phyloP scores from a whole-genome alignment of 805 yeast species.

The Grigorovia transvaalensis region DNA sequence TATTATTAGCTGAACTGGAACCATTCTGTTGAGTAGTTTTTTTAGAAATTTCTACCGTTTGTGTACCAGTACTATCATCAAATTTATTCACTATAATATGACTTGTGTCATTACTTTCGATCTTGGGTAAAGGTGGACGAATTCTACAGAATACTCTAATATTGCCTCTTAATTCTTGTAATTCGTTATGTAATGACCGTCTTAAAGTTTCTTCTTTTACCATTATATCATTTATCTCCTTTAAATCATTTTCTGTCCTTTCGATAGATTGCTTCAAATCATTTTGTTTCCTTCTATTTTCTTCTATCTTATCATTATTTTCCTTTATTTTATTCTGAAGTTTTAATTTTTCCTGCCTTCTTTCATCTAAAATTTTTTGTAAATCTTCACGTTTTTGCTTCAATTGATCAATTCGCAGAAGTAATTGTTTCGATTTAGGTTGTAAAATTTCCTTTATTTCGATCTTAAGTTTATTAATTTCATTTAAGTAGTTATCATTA shows the following conservation, averaged over 20 bases:
- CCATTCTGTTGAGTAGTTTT: not conserved
- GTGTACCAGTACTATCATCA: conserved; percentile 22
- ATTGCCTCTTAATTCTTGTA: conserved; percentile 86
- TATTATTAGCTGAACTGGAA: not conserved
- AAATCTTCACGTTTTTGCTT: conserved; percentile 12
- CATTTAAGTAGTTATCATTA: conserved; percentile 16
- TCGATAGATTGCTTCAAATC: conserved; percentile 20
- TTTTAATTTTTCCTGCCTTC: conserved; percentile 14
- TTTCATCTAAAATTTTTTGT: conserved; percentile 16
- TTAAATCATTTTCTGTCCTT: conserved; percentile 25
- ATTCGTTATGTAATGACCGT: conserved; percentile 54
- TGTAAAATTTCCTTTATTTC: conserved; percentile 9
- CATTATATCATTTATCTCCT: conserved; percentile 30
- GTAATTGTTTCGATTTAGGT: conserved; percentile 8
- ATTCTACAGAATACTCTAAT: conserved; percentile 85
- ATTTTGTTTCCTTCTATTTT: conserved; percentile 7
- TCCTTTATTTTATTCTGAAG: conserved; percentile 22
- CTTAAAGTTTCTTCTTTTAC: conserved; percentile 44
- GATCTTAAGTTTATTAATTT: conserved; percentile 18
- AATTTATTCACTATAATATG: conserved; percentile 25
- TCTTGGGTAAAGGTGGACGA: conserved; percentile 41
- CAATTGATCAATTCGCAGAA: conserved; percentile 6
- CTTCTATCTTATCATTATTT: conserved; percentile 7
- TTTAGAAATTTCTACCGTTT: conserved; percentile 16
- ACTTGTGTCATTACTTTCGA: conserved; percentile 16